A percentile compares a stretch with the other conserved stretches of the same genome.
phyloP scores from a whole-genome alignment of 2,329 filamentous ascomycete genomes.

The Dothistroma pini region DNA sequence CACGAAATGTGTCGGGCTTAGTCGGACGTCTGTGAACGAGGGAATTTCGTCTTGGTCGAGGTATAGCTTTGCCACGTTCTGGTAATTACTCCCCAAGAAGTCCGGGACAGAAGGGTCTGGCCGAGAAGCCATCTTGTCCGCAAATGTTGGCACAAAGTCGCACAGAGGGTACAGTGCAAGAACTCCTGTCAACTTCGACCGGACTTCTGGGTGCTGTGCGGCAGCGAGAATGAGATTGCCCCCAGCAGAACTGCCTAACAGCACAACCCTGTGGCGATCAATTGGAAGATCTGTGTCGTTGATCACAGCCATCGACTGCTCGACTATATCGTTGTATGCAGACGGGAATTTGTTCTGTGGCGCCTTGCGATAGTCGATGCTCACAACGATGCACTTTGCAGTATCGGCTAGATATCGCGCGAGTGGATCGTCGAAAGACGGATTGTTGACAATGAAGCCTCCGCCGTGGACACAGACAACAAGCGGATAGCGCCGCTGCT shows the following conservation, averaged over 20 bases:
- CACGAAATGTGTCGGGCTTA: slow-evolving; percentile 41
- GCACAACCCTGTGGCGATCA: slow-evolving; percentile 40
- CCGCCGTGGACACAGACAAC: slow-evolving; percentile 54
- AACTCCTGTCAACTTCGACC: slow-evolving; percentile 34
- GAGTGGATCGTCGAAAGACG: slow-evolving; percentile 47
- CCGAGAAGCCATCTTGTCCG: slow-evolving; percentile 12
- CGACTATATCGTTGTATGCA: slow-evolving; percentile 46
- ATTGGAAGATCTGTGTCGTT: slow-evolving; percentile 46
- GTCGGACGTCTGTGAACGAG: slow-evolving; percentile 39
- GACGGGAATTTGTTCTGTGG: slow-evolving; percentile 46
- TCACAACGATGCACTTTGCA: slow-evolving; percentile 42
- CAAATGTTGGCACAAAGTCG: slow-evolving; percentile 8
- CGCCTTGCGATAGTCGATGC: slow-evolving; percentile 50
- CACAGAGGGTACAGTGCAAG: slow-evolving; percentile 45
- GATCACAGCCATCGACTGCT: slow-evolving; percentile 43
- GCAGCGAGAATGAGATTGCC: slow-evolving; percentile 48
- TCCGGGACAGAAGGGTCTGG: slow-evolving; percentile 10
- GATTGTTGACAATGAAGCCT: slow-evolving; percentile 46
- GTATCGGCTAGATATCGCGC: slow-evolving; percentile 43
- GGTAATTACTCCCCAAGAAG: slow-evolving; percentile 6
- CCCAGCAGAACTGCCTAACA: slow-evolving; percentile 52
- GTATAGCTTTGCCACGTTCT: slow-evolving; percentile 5
- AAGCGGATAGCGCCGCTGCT: slow-evolving; percentile 33
- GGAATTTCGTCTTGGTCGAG: slow-evolving; percentile 32
- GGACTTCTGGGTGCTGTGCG: slow-evolving; percentile 38